Evolutionary conservation across 164 flowering plant genomes (phyloP).

Genomic region (Chimonanthus praecox): DNA sequence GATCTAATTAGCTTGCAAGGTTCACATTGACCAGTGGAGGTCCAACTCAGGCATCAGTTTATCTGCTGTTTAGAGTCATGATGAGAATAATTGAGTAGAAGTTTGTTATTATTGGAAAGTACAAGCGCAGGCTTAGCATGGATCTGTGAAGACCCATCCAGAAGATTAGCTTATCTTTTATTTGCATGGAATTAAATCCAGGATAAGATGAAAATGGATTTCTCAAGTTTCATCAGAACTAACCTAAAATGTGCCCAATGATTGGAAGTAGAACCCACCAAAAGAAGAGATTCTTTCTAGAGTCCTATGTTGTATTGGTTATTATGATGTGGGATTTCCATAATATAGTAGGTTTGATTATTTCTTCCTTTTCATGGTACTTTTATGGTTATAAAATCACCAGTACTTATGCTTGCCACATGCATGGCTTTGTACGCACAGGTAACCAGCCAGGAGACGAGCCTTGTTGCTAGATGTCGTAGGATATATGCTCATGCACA

Average conservation of each 20-base stretch:
- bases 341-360: too few relatives aligned
- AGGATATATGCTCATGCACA: slow-evolving; percentile 99
- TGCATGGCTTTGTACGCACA: slow-evolving; percentile 18
- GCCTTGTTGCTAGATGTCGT: slow-evolving; percentile 82
- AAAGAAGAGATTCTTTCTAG: too few relatives aligned
- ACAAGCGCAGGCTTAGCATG: background rate
- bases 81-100: background rate
- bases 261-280: too few relatives aligned
- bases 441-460: slow-evolving; percentile 87
- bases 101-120: background rate
- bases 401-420: background rate
- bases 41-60: background rate
- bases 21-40: background rate
- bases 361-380: background rate
- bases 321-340: too few relatives aligned
- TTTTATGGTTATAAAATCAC: background rate
- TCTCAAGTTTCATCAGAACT: too few relatives aligned
- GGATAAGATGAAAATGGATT: background rate
- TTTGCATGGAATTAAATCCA: background rate
- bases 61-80: background rate
- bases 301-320: too few relatives aligned
- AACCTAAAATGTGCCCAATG: too few relatives aligned
- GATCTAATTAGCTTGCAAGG: background rate
- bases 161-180: background rate
- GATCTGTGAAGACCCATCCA: background rate